Evolutionary conservation across 495 filamentous ascomycete species (phyloP), one percentile per base, ranked within the genome.

Genomic region (Lichina pygmaea): DNA sequence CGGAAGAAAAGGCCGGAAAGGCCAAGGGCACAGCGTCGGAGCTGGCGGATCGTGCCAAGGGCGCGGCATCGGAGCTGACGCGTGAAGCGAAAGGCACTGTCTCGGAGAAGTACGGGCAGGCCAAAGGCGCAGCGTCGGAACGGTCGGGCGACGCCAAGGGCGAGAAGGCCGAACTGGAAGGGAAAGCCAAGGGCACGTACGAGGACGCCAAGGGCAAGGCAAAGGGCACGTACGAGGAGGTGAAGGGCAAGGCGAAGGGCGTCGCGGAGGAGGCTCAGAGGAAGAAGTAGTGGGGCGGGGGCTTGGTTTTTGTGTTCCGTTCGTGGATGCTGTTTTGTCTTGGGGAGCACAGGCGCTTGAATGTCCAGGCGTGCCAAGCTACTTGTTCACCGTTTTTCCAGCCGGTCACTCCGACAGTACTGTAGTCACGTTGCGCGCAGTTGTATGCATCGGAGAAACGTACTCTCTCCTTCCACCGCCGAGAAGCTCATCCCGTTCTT

Each of bases 191-290:
- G 6, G 56, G 61, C 42, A 42, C 50, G 32, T 59, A 57, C 0
- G 53, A 54, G 6, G 50, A 65, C 47, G 53, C 48, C 8, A 59
- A 65, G 53, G 64, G 62, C 8, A 61, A 63, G 54, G 63, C 58
- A 13, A 62, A 67, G 56, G 59, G 57, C 39, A 59, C 55, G 47
- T 52, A 51, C 3, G 7, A 49, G 11, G 57, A 63, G 37, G 45
- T 38, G 41, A 46, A 50, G 45, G 66, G 49, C 53, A 56, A 60
- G 51, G 65, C 48, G 13, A 61, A 53, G 58, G 66, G 56, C 41
- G 56, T 54, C 30, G 46, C 57, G 40, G 52, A 59, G 15, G 57
- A 68, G 49, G 58, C 60, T 39, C 59, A 62, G 50, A 58, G 58
- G 17, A 62, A 65, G 52, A 57, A 11, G 36, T 11, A 15, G 36